These are phyloP conservation scores for Leishmania lainsoni DNA, from an alignment of 208 protist genomes.

Conservation along the genomic window DNA sequence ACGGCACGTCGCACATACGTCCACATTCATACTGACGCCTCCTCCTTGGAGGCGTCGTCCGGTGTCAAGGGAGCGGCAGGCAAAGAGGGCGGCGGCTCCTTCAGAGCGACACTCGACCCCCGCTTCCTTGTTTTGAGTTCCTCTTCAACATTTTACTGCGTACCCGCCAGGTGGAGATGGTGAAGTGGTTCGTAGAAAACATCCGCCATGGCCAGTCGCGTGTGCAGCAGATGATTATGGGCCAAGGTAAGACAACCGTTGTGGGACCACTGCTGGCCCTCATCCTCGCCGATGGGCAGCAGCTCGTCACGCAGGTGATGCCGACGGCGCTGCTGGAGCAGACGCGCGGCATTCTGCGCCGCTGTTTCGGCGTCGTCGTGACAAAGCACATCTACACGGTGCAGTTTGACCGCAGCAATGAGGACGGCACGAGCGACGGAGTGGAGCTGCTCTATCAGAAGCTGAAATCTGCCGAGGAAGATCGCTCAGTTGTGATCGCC, in stretches of 20 bases:
- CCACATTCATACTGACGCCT: background rate
- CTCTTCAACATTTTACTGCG: slow-evolving; percentile 93
- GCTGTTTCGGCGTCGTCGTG: slow-evolving; percentile 92
- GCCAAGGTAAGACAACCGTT: slow-evolving; percentile 95
- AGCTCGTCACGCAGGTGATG: slow-evolving; percentile 93
- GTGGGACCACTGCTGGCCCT: slow-evolving; percentile 93
- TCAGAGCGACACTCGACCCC: slow-evolving; percentile 65
- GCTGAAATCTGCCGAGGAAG: slow-evolving; percentile 58
- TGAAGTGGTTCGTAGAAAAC: slow-evolving; percentile 84
- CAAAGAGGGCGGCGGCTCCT: background rate
- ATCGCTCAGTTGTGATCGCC: slow-evolving; percentile 81
- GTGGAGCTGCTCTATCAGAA: slow-evolving; percentile 71
- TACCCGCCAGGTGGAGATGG: slow-evolving; percentile 93
- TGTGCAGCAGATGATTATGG: slow-evolving; percentile 97
- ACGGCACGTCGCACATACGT: slow-evolving; percentile 67
- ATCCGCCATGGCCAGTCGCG: slow-evolving; percentile 64
- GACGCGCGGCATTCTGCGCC: slow-evolving; percentile 86
- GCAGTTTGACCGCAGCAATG: slow-evolving; percentile 79
- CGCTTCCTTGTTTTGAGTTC: slow-evolving; percentile 95
- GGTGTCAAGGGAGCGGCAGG: background rate
- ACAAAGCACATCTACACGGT: slow-evolving; percentile 90
- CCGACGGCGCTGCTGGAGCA: slow-evolving; percentile 93
- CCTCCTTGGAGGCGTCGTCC: background rate
- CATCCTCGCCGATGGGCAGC: slow-evolving; percentile 92
- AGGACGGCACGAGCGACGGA: slow-evolving; percentile 42